Conservation (phyloP, 1,139 yeast species). For the Taiozyma sp. region DNA sequence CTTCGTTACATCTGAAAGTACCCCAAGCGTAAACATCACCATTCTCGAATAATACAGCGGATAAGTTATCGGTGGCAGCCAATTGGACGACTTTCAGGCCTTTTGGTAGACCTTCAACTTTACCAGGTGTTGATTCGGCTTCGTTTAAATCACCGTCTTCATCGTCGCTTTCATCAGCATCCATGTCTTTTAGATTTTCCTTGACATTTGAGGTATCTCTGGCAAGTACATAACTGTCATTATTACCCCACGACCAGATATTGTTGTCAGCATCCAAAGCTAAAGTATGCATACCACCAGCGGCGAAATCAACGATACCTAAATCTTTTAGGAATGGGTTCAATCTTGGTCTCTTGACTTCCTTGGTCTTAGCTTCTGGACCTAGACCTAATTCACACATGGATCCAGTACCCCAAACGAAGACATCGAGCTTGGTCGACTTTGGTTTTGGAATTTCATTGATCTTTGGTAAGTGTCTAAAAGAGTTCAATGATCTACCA, state of each 20-base stretch:
- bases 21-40: constrained; percentile 99
- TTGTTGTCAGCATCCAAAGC: constrained; percentile 71
- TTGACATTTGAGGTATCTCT: constrained; percentile 65
- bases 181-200: constrained; percentile 62
- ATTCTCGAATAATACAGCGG: constrained; percentile 69
- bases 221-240: constrained; percentile 91
- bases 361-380: constrained; percentile 79
- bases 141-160: constrained; percentile 82
- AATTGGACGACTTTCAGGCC: constrained; percentile 59
- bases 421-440: constrained; percentile 49
- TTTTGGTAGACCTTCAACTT: constrained; percentile 63
- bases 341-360: constrained; percentile 91
- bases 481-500: constrained; percentile 24
- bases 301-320: constrained; percentile 79
- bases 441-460: constrained; percentile 20
- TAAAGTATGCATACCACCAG: constrained; percentile 92
- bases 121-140: constrained; percentile 80
- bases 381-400: constrained; percentile 98
- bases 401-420: constrained; percentile 94
- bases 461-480: constrained; percentile 22
- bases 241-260: constrained; percentile 97
- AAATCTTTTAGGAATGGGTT: constrained; percentile 69
- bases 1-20: constrained; percentile 90
- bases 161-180: constrained; percentile 46
- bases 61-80: constrained; percentile 91